A percentile compares a stretch with the other conserved stretches of the same genome.
Conservation (phyloP, 1,284 basidiomycete species). For the Fomitopsis betulina region DNA sequence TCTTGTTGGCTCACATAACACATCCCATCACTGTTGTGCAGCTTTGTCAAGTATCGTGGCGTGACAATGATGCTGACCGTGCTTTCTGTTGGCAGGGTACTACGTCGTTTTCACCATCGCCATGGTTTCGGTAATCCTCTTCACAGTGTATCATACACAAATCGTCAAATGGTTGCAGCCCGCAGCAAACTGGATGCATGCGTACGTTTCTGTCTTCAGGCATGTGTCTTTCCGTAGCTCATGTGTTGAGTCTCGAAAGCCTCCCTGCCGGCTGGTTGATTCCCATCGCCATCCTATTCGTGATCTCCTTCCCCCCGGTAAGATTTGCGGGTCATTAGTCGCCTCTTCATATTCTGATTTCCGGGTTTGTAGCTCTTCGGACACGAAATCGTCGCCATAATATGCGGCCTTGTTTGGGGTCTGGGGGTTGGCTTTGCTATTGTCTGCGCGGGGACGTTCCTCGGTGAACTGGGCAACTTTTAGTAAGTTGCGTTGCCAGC, state of each 20-base stretch:
- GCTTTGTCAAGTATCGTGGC: not conserved
- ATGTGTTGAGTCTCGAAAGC: slow-evolving; percentile 16
- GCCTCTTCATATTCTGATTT: not conserved
- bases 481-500: slow-evolving; percentile 39
- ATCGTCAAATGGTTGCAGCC: slow-evolving; percentile 58
- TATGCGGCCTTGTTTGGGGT: slow-evolving; percentile 79
- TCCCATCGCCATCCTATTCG: slow-evolving; percentile 75
- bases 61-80: not conserved
- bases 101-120: slow-evolving; percentile 28
- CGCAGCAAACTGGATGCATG: slow-evolving; percentile 45
- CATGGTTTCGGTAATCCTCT: slow-evolving; percentile 40
- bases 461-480: slow-evolving; percentile 69
- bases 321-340: slow-evolving; percentile 14
- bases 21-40: no score
- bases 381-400: slow-evolving; percentile 71
- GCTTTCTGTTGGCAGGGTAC: slow-evolving; percentile 24
- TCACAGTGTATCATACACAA: slow-evolving; percentile 51
- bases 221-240: not conserved
- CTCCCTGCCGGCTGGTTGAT: slow-evolving; percentile 68
- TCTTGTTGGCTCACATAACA: no score
- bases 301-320: slow-evolving; percentile 76
- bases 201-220: slow-evolving; percentile 26
- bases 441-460: slow-evolving; percentile 60
- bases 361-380: slow-evolving; percentile 53
- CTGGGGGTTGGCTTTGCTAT: slow-evolving; percentile 65